phyloP scores from a whole-genome alignment of 73 alveolate genomes.

The Paramecium sonneborni region DNA sequence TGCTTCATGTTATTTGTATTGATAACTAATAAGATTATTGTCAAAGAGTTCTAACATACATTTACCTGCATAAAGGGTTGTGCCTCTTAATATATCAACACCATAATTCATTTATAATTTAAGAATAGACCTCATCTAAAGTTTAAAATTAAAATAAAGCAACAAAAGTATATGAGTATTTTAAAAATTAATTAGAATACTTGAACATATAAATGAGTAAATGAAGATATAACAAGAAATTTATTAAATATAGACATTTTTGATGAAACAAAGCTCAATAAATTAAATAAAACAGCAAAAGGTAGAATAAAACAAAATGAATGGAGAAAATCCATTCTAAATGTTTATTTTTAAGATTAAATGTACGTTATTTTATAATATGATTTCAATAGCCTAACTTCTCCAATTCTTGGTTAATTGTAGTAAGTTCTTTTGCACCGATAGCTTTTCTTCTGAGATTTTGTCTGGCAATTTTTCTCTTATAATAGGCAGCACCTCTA shows the following conservation, averaged over 20 bases:
- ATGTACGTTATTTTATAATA: constrained; percentile 18
- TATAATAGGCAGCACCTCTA: constrained; percentile 57
- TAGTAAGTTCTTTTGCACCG: constrained; percentile 38
- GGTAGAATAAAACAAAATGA: no score
- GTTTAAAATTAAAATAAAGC: background rate
- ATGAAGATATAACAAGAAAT: no score
- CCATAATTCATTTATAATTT: background rate
- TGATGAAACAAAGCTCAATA: background rate
- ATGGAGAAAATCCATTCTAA: background rate
- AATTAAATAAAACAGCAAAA: background rate
- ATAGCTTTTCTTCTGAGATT: constrained; percentile 52
- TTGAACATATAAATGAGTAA: background rate
- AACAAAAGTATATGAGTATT: background rate
- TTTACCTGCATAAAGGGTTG: background rate
- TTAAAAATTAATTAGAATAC: background rate
- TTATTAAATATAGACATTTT: no score
- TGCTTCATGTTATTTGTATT: background rate
- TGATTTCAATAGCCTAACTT: constrained; percentile 42
- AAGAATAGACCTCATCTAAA: background rate
- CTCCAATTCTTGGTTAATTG: constrained; percentile 36
- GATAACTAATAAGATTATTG: background rate
- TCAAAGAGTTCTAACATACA: background rate
- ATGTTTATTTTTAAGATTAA: background rate
- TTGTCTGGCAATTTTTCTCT: constrained; percentile 40
- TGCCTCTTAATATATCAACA: background rate